Evolutionary conservation across 805 yeast genomes (phyloP).

Genomic region (Kluyveromyces siamensis): DNA sequence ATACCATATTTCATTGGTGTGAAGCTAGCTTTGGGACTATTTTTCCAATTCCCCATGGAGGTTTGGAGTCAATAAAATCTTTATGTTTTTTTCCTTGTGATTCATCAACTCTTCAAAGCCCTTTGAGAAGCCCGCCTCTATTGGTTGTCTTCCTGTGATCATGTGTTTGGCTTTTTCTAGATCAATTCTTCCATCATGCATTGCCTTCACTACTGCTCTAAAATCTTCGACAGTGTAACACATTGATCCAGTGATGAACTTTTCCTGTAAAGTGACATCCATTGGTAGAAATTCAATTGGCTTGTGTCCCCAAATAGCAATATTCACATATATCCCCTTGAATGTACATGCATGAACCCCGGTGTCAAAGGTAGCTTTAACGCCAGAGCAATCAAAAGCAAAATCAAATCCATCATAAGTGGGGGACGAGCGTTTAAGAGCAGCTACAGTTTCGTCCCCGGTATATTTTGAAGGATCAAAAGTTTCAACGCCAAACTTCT

Average conservation of each 20-base stretch:
- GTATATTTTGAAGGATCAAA: constrained; percentile 38
- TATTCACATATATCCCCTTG: constrained; percentile 51
- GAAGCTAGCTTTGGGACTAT: neutral
- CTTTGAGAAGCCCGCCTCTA: constrained; percentile 43
- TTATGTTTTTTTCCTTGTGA: constrained; percentile 48
- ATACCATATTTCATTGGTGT: neutral
- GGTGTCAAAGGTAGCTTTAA: constrained; percentile 41
- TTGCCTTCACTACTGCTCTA: constrained; percentile 44
- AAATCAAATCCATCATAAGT: constrained; percentile 39
- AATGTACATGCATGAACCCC: constrained; percentile 41
- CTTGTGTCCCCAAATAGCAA: constrained; percentile 55
- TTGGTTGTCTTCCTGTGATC: constrained; percentile 44
- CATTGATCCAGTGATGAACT: constrained; percentile 49
- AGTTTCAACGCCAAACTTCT: constrained; percentile 36
- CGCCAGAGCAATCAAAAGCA: constrained; percentile 47
- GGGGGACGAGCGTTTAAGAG: constrained; percentile 34
- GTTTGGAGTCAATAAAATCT: constrained; percentile 44
- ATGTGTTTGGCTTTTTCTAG: constrained; percentile 36
- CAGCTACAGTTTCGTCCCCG: constrained; percentile 31
- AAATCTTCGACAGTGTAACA: constrained; percentile 52
- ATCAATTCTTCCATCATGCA: constrained; percentile 38
- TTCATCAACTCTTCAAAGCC: constrained; percentile 44
- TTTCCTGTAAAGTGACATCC: constrained; percentile 48
- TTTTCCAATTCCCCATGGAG: constrained; percentile 28
- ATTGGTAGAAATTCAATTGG: constrained; percentile 44